phyloP scores from a whole-genome alignment of 2,329 filamentous ascomycete species.

The Fusarium temperatum region DNA sequence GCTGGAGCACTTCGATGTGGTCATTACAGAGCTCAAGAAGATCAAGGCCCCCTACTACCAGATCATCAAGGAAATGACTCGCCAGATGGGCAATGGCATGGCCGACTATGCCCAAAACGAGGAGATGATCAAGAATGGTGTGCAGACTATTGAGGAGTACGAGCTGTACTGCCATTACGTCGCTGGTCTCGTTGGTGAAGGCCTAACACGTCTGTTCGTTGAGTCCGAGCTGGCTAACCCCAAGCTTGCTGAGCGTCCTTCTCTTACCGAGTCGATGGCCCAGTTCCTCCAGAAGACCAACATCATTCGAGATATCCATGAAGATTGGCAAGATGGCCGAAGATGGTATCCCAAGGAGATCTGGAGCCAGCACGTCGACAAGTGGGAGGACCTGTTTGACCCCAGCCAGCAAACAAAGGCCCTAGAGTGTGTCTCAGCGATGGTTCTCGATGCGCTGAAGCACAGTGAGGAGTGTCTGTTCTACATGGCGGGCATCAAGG shows the following conservation, averaged over 20 bases:
- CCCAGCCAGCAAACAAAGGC: conserved; percentile 80
- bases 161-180: conserved; percentile 98
- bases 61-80: conserved; percentile 92
- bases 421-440: conserved; percentile 87
- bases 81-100: conserved; percentile 98
- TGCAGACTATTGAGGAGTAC: conserved; percentile 87
- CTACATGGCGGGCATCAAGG: conserved; percentile 93
- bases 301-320: conserved; percentile 94
- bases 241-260: conserved; percentile 77
- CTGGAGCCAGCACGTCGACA: conserved; percentile 93
- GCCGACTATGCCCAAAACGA: conserved; percentile 91
- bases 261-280: conserved; percentile 94
- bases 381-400: conserved; percentile 90
- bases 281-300: conserved; percentile 98
- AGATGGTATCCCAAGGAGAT: conserved; percentile 96
- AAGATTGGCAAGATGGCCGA: conserved; percentile 87
- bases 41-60: conserved; percentile 84
- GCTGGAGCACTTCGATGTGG: conserved; percentile 88
- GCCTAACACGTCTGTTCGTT: conserved; percentile 89
- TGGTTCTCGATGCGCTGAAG: conserved; percentile 89
- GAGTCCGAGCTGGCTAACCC: conserved; percentile 87
- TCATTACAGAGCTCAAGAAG: conserved; percentile 87
- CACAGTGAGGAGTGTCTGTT: conserved; percentile 95
- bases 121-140: conserved; percentile 80
- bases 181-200: conserved; percentile 97